phyloP scores from a whole-genome alignment of 768 basidiomycete species.

The Floccularia luteovirens region DNA sequence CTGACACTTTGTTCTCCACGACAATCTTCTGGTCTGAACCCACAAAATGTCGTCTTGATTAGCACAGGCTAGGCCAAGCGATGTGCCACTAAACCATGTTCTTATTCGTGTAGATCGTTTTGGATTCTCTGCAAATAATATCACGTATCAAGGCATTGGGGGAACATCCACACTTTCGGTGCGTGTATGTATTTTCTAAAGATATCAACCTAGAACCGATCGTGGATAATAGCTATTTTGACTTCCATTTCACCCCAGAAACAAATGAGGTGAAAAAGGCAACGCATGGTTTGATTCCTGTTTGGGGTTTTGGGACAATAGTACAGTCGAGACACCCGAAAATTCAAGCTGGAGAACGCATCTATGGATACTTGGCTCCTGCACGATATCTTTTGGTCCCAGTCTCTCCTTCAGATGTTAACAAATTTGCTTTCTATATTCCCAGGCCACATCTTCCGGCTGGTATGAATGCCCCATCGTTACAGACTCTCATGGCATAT shows the following conservation, averaged over 20 bases:
- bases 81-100: conserved; percentile 35
- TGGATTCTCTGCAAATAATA: conserved; percentile 66
- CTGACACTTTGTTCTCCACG: conserved; percentile 24
- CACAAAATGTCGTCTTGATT: conserved; percentile 14
- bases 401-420: conserved; percentile 43
- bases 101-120: conserved; percentile 56
- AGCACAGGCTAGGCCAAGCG: conserved; percentile 11
- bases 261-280: conserved; percentile 26
- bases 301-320: conserved; percentile 67
- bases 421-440: conserved; percentile 47
- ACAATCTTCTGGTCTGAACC: conserved; percentile 16
- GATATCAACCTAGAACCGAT: background rate
- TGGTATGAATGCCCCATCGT: conserved; percentile 25
- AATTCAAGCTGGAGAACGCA: conserved; percentile 45
- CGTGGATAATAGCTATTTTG: conserved; percentile 46
- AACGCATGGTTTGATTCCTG: conserved; percentile 59
- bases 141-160: conserved; percentile 57
- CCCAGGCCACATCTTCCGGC: conserved; percentile 55
- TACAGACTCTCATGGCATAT: background rate
- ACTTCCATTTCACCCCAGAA: conserved; percentile 49
- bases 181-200: conserved; percentile 1
- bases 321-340: conserved; percentile 38
- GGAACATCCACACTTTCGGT: conserved; percentile 46
- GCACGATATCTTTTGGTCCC: conserved; percentile 47
- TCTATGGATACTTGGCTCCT: conserved; percentile 61